phyloP scores from a whole-genome alignment of 108 stramenopile genomes.

The Fistulifera pelliculosa region DNA sequence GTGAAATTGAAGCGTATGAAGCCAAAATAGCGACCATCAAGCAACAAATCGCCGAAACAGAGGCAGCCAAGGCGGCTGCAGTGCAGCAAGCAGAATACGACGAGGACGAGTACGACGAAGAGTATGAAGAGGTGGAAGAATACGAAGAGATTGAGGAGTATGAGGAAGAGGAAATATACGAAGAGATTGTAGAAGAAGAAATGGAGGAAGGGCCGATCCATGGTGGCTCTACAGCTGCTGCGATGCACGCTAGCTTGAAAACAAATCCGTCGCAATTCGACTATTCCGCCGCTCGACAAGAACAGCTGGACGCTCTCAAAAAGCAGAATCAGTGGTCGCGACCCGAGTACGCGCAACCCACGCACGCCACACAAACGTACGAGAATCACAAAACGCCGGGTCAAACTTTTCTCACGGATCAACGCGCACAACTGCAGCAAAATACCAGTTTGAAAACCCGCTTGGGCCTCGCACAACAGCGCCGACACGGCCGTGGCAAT shows the following conservation, averaged over 20 bases:
- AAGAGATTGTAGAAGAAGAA: no score
- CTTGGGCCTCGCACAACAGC: background rate
- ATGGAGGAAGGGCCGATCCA: background rate
- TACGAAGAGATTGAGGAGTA: constrained; percentile 3
- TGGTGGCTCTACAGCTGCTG: background rate
- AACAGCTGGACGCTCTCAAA: background rate
- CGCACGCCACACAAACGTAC: background rate
- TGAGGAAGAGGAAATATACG: background rate
- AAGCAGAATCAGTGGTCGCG: background rate
- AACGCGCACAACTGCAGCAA: background rate
- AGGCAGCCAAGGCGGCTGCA: background rate
- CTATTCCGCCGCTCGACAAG: no score
- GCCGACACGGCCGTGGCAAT: constrained; percentile 1
- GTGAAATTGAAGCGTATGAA: no score
- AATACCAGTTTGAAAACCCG: background rate
- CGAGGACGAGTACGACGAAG: no score
- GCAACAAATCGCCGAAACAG: background rate
- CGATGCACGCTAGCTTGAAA: background rate
- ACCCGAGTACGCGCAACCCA: background rate
- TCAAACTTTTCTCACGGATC: background rate
- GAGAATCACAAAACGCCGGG: background rate
- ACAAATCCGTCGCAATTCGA: no score
- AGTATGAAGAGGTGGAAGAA: background rate
- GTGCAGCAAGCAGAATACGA: background rate
- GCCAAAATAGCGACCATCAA: background rate